Conservation (phyloP, 495 filamentous ascomycete genomes). For the Lasiosphaeria hispida region DNA sequence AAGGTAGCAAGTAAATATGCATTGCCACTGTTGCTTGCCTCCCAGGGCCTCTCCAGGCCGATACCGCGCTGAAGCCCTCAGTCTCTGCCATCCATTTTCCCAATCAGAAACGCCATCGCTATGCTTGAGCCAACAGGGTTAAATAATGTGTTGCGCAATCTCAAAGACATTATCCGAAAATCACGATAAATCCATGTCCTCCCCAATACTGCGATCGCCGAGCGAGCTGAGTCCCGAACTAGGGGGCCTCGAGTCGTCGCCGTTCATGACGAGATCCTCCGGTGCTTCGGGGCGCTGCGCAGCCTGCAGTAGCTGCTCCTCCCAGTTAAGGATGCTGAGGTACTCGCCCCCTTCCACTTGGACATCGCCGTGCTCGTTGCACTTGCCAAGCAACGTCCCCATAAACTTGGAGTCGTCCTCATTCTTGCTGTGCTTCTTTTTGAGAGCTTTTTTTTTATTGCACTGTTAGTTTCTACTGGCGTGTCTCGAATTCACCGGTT, state of each 20-base stretch:
- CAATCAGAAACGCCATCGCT: conserved; percentile 30
- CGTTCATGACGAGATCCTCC: background rate
- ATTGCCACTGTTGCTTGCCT: no score
- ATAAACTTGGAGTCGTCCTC: conserved; percentile 74
- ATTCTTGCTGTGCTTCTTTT: conserved; percentile 81
- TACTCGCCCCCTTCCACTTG: conserved; percentile 69
- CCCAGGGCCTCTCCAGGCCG: background rate
- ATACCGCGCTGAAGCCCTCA: background rate
- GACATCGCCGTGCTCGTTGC: conserved; percentile 62
- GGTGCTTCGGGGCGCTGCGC: conserved; percentile 17
- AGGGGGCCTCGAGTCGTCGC: conserved; percentile 38
- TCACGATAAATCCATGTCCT: conserved; percentile 37
- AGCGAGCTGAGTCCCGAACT: conserved; percentile 54
- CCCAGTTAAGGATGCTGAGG: conserved; percentile 68
- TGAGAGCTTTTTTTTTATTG: conserved; percentile 50
- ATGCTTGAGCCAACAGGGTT: conserved; percentile 14
- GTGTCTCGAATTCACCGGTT: no score
- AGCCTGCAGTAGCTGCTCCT: conserved; percentile 29
- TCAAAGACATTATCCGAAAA: conserved; percentile 12
- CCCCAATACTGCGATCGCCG: conserved; percentile 42
- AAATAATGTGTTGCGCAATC: background rate
- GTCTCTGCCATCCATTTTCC: background rate
- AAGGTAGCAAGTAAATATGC: no score
- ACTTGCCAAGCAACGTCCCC: conserved; percentile 73
- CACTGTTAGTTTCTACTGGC: no score